phyloP scores from a whole-genome alignment of 179 eudicot genomes.

The Dionaea muscipula region DNA sequence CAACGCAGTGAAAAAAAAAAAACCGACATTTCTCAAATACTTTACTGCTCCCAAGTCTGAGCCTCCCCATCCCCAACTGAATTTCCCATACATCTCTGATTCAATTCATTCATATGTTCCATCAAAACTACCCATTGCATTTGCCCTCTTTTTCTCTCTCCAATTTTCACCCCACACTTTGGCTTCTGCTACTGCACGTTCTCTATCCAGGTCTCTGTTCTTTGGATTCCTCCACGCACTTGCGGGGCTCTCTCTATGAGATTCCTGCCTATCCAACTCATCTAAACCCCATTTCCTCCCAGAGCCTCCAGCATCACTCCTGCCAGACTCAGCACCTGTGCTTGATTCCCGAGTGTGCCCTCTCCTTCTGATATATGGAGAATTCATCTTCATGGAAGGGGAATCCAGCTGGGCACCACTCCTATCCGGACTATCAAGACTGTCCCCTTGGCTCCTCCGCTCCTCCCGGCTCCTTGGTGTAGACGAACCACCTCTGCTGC shows the following conservation, averaged over 20 bases:
- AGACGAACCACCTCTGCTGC: slow-evolving; percentile 29
- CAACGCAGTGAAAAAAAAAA: too few relatives aligned
- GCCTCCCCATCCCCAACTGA: too few relatives aligned
- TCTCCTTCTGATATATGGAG: slow-evolving; percentile 64
- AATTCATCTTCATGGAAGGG: slow-evolving; percentile 53
- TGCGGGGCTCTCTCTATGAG: slow-evolving; percentile 59
- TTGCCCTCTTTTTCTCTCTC: slow-evolving; percentile 66
- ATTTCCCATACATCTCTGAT: too few relatives aligned
- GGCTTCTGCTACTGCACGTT: slow-evolving; percentile 91
- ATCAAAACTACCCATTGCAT: slow-evolving; percentile 56
- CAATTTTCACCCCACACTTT: slow-evolving; percentile 95
- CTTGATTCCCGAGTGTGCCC: slow-evolving; percentile 40
- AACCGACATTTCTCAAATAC: too few relatives aligned
- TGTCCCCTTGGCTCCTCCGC: slow-evolving; percentile 37
- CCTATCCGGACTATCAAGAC: slow-evolving; percentile 46
- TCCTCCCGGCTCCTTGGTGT: slow-evolving; percentile 57
- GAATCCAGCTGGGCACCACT: slow-evolving; percentile 37
- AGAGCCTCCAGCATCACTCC: slow-evolving; percentile 53
- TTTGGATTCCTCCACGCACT: slow-evolving; percentile 60
- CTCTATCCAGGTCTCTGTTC: slow-evolving; percentile 70
- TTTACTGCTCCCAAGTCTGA: too few relatives aligned
- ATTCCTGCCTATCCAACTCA: slow-evolving; percentile 44
- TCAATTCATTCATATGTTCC: slow-evolving; percentile 39
- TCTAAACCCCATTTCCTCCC: slow-evolving; percentile 72
- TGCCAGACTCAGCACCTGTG: slow-evolving; percentile 41